Conservation (phyloP, 805 yeast species). For the Candida cerambycidarum region DNA sequence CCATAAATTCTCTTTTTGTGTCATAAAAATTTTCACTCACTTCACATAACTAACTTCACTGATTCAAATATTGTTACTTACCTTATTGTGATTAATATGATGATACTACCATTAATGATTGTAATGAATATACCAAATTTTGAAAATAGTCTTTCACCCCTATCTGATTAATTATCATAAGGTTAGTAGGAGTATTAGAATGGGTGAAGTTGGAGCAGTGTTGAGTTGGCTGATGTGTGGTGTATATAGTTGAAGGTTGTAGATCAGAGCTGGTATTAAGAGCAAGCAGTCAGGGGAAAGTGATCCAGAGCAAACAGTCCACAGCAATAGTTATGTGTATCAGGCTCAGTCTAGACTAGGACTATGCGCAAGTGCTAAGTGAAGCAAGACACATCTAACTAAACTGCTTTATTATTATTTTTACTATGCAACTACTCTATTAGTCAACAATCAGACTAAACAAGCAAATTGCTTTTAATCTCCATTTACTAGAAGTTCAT, state of each 20-base stretch:
- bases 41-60: neutral
- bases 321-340: too few species aligned
- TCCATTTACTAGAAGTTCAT: neutral
- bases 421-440: too few species aligned
- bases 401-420: too few species aligned
- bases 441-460: too few species aligned
- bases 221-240: neutral
- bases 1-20: neutral
- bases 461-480: too few species aligned
- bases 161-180: constrained; percentile 57
- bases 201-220: neutral
- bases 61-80: constrained; percentile 2
- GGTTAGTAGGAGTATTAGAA: constrained; percentile 8
- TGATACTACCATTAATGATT: constrained; percentile 12
- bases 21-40: constrained; percentile 1
- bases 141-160: constrained; percentile 80
- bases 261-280: too few species aligned
- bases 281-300: too few species aligned
- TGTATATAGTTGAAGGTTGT: neutral
- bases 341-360: too few species aligned
- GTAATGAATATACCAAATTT: constrained; percentile 4
- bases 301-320: too few species aligned
- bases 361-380: too few species aligned
- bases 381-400: too few species aligned
- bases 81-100: constrained; percentile 14